Percentiles rank a stretch among this genome's conserved stretches.
Evolutionary conservation across 2,329 filamentous ascomycete species (phyloP).

Genomic region (Diplodia intermedia): DNA sequence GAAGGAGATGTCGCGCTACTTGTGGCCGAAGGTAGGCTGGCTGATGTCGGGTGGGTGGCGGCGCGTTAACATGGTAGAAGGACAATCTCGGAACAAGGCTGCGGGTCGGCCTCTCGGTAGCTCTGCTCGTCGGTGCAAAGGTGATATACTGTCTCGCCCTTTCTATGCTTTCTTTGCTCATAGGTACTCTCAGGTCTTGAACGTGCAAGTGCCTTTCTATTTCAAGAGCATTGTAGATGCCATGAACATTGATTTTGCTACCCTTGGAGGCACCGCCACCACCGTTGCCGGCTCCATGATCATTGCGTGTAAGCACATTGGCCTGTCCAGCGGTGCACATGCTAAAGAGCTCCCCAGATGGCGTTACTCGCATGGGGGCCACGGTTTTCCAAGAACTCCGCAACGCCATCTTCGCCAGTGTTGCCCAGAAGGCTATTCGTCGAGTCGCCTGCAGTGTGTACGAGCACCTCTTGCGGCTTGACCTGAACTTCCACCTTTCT

Average conservation of each 20-base stretch:
- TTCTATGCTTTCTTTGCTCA: constrained; percentile 33
- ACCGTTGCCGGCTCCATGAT: constrained; percentile 93
- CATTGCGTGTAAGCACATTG: constrained; percentile 69
- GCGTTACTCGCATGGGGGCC: constrained; percentile 83
- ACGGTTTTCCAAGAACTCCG: constrained; percentile 91
- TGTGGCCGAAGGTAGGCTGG: constrained; percentile 78
- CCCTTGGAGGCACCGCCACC: constrained; percentile 84
- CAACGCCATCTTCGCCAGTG: constrained; percentile 95
- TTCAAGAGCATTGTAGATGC: constrained; percentile 98
- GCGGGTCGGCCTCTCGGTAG: constrained; percentile 84
- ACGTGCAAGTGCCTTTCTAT: constrained; percentile 98
- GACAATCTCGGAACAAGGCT: constrained; percentile 81
- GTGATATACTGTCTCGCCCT: constrained; percentile 48
- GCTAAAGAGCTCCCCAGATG: constrained; percentile 61
- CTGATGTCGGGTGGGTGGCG: not conserved
- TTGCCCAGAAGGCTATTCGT: constrained; percentile 95
- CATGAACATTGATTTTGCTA: constrained; percentile 94
- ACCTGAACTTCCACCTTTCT: constrained; percentile 90
- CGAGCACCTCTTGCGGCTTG: constrained; percentile 83
- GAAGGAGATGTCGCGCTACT: constrained; percentile 93
- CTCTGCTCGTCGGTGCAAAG: constrained; percentile 86
- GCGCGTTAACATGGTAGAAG: constrained; percentile 41
- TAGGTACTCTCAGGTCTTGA: constrained; percentile 66
- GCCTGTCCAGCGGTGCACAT: not conserved
- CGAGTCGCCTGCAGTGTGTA: constrained; percentile 92